Percentiles rank a stretch among this genome's conserved stretches.
These are phyloP conservation scores for Salvia hispanica DNA, from an alignment of 257 asterid genomes.

Conservation along the genomic window DNA sequence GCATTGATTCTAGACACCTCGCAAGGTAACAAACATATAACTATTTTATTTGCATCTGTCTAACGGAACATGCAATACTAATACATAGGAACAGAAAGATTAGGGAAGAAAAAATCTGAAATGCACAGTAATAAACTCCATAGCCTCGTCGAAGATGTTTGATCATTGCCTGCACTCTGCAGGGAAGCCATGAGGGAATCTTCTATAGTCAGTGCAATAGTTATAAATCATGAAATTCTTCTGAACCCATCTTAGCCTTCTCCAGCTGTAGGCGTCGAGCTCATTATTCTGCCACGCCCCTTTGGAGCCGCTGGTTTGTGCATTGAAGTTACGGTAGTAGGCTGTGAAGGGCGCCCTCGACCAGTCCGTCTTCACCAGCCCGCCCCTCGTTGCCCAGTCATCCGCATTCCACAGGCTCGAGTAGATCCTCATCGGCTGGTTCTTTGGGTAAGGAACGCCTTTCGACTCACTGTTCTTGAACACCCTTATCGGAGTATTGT, in stretches of 20 bases:
- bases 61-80: neutral
- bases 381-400: conserved; percentile 94
- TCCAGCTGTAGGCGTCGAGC: conserved; percentile 69
- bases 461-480: conserved; percentile 66
- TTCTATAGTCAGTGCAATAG: conserved; percentile 62
- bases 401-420: conserved; percentile 91
- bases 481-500: conserved; percentile 77
- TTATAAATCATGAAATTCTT: conserved; percentile 84
- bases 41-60: conserved; percentile 24
- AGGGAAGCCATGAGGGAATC: conserved; percentile 72
- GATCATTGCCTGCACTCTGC: conserved; percentile 50
- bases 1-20: no score
- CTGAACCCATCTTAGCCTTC: conserved; percentile 88
- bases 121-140: neutral
- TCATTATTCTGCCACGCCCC: conserved; percentile 61
- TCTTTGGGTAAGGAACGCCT: conserved; percentile 76
- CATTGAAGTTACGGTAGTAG: conserved; percentile 64
- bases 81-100: neutral
- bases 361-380: conserved; percentile 80
- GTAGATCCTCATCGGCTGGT: conserved; percentile 82
- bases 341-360: conserved; percentile 83
- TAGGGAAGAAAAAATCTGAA: neutral
- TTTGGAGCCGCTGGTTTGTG: conserved; percentile 45
- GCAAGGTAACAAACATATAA: neutral
- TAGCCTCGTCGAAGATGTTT: neutral